Evolutionary conservation across 257 asterid genomes (phyloP).

Genomic region (Ilex asprella): DNA sequence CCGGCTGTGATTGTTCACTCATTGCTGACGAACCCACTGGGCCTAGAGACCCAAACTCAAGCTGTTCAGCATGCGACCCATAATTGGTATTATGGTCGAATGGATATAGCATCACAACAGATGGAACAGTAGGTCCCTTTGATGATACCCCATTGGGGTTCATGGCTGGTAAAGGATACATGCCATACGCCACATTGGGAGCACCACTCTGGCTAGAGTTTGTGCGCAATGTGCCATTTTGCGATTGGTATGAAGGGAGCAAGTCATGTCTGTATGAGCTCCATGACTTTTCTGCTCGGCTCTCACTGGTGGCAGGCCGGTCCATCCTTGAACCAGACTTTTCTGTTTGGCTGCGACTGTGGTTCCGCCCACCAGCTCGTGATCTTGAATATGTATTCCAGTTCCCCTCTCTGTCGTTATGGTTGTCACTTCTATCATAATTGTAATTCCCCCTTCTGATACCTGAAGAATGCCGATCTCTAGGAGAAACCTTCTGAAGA

Average conservation of each 20-base stretch:
- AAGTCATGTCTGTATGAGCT: constrained; percentile 32
- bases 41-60: constrained; percentile 82
- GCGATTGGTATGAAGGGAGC: constrained; percentile 49
- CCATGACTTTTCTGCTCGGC: constrained; percentile 66
- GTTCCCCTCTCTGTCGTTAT: constrained; percentile 67
- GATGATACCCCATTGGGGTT: constrained; percentile 48
- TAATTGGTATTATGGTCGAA: constrained; percentile 47
- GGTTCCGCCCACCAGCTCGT: constrained; percentile 50
- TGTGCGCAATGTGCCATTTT: constrained; percentile 56
- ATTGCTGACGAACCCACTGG: constrained; percentile 53
- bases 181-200: constrained; percentile 48
- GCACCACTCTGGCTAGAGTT: constrained; percentile 46
- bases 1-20: constrained; percentile 57
- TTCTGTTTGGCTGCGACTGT: constrained; percentile 48
- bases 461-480: constrained; percentile 71
- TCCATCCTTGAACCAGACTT: constrained; percentile 58
- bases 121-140: constrained; percentile 33
- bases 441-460: constrained; percentile 67
- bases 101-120: constrained; percentile 16
- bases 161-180: constrained; percentile 53
- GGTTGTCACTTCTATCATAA: constrained; percentile 62
- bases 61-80: constrained; percentile 62
- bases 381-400: constrained; percentile 66
- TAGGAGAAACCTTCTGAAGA: constrained; percentile 50
- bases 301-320: constrained; percentile 45